Conservation (phyloP, 805 yeast genomes). For the Lipomyces lipofer region DNA sequence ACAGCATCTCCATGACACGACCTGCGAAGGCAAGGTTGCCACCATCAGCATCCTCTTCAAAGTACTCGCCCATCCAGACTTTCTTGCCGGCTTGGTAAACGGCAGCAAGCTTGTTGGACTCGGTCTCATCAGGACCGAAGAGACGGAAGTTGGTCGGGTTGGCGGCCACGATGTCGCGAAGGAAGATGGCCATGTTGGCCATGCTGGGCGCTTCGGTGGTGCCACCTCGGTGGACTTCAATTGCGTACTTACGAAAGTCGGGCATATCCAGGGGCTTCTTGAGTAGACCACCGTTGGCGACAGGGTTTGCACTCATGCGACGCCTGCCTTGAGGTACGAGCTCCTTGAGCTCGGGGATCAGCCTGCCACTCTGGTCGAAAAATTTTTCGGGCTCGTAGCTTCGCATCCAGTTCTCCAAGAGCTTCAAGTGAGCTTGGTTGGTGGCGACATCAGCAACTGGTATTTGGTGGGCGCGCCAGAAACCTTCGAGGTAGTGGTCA, state of each 20-base stretch:
- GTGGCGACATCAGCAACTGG: constrained; percentile 5
- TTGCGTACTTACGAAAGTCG: constrained; percentile 2
- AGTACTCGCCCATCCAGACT: constrained; percentile 5
- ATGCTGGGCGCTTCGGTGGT: constrained; percentile 6
- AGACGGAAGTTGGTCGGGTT: constrained; percentile 6
- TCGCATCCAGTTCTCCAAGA: constrained; percentile 5
- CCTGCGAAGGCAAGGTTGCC: constrained; percentile 6
- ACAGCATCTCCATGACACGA: constrained; percentile 8
- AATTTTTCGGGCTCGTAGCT: constrained; percentile 5
- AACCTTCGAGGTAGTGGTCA: constrained; percentile 5
- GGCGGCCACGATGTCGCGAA: constrained; percentile 4
- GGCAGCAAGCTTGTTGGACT: constrained; percentile 5
- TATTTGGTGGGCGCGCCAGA: constrained; percentile 8
- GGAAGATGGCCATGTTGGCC: constrained; percentile 2
- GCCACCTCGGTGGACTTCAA: constrained; percentile 3
- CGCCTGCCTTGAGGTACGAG: constrained; percentile 1
- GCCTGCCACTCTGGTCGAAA: constrained; percentile 7
- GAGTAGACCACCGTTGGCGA: constrained; percentile 7
- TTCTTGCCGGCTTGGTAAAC: constrained; percentile 7
- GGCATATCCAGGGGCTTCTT: constrained; percentile 6
- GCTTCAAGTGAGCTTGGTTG: constrained; percentile 1
- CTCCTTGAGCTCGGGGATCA: constrained; percentile 6
- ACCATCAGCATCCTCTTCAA: constrained; percentile 8
- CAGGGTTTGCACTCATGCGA: constrained; percentile 9
- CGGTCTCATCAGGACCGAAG: constrained; percentile 12